phyloP scores from a whole-genome alignment of 176 grass and related monocot species.

The Zoysia pacifica region DNA sequence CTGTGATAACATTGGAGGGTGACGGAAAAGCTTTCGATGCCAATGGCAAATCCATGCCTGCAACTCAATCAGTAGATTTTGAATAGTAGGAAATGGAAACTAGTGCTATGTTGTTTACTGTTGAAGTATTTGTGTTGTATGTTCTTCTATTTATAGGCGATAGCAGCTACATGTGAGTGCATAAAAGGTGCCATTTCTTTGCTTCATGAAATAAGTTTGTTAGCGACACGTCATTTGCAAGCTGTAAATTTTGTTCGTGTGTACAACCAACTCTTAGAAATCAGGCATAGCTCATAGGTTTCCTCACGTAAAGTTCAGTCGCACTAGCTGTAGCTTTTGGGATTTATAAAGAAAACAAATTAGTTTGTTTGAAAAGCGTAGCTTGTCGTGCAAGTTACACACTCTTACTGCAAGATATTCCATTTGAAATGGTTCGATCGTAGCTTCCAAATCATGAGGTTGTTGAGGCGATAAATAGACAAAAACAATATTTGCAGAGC shows the following conservation, averaged over 20 bases:
- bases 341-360: not conserved
- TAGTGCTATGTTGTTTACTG: not conserved
- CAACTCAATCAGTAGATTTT: not conserved
- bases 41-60: conserved; percentile 41
- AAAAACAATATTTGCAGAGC: not conserved
- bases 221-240: not conserved
- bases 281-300: not conserved
- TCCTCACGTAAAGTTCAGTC: not conserved
- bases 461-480: not conserved
- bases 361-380: not conserved
- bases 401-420: not conserved
- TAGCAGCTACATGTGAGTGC: not conserved
- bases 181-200: not conserved
- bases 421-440: not conserved
- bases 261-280: not conserved
- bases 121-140: not conserved
- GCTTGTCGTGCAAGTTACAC: not conserved
- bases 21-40: conserved; percentile 39
- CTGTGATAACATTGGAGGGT: not conserved
- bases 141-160: conserved; percentile 5
- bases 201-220: conserved; percentile 21
- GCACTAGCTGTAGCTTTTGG: not conserved
- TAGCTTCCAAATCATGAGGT: not conserved
- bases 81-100: not conserved
- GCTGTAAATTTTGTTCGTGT: conserved; percentile 12